These are phyloP conservation scores for Fusarium sp. DNA, from an alignment of 2,329 filamentous ascomycete species.

Conservation along the genomic window DNA sequence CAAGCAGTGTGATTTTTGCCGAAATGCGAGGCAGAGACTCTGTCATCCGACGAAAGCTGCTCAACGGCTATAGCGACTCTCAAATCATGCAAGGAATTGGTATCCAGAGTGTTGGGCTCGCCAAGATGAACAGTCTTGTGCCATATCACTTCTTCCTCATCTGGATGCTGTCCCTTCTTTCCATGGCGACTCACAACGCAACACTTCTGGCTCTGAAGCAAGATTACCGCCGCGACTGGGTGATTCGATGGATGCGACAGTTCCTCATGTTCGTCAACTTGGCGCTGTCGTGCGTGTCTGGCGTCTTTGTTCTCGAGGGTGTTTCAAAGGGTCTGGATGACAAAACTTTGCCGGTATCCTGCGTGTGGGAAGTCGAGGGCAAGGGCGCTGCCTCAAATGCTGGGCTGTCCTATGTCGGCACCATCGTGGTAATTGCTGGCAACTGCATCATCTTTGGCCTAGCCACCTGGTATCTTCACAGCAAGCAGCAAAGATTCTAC, in stretches of 20 bases:
- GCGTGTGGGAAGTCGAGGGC: constrained; percentile 64
- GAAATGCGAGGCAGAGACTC: constrained; percentile 61
- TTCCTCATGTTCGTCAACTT: constrained; percentile 74
- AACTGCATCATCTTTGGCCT: constrained; percentile 69
- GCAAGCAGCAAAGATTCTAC: constrained; percentile 64
- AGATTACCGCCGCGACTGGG: constrained; percentile 74
- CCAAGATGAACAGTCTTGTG: constrained; percentile 67
- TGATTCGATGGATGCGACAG: constrained; percentile 73
- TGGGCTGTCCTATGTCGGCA: constrained; percentile 65
- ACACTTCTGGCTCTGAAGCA: constrained; percentile 72
- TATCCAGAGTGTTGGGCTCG: constrained; percentile 72
- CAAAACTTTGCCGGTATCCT: constrained; percentile 68
- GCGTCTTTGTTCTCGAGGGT: constrained; percentile 66
- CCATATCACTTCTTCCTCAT: constrained; percentile 78
- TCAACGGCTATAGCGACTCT: constrained; percentile 74
- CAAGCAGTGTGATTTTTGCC: constrained; percentile 66
- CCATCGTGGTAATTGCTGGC: constrained; percentile 69
- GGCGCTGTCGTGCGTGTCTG: constrained; percentile 65
- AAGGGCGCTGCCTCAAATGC: constrained; percentile 52
- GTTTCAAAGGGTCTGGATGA: constrained; percentile 63
- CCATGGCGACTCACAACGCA: constrained; percentile 73
- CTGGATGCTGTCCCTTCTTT: constrained; percentile 74
- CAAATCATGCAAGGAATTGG: constrained; percentile 76
- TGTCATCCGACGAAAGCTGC: constrained; percentile 70
- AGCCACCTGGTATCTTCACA: constrained; percentile 74